phyloP scores from a whole-genome alignment of 257 asterid species.

The Plantago ovata region DNA sequence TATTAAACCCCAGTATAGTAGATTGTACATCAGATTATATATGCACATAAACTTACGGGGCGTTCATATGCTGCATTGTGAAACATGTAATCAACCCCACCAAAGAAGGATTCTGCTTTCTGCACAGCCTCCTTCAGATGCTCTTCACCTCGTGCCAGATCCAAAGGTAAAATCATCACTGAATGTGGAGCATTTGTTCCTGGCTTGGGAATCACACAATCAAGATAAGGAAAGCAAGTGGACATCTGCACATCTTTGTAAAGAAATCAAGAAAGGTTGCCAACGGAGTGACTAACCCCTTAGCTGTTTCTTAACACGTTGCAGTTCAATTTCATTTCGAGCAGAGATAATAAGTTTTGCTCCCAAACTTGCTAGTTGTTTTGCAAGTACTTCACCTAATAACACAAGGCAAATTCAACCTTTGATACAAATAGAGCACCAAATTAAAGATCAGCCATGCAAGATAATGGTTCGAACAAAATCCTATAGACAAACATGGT shows the following conservation, averaged over 20 bases:
- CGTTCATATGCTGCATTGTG: slow-evolving; percentile 99
- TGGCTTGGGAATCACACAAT: slow-evolving; percentile 31
- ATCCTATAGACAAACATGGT: not conserved
- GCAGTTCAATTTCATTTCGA: slow-evolving; percentile 78
- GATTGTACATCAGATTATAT: not conserved
- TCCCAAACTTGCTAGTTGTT: slow-evolving; percentile 84
- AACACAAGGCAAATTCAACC: slow-evolving; percentile 14
- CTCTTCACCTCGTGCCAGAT: slow-evolving; percentile 75
- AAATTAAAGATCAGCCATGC: slow-evolving; percentile 2
- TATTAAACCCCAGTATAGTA: slow-evolving; percentile 2
- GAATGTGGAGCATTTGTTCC: slow-evolving; percentile 86
- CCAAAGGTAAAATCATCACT: slow-evolving; percentile 80
- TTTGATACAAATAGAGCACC: slow-evolving; percentile 9
- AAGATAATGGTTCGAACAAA: not conserved
- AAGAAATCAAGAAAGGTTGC: slow-evolving; percentile 1
- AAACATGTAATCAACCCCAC: slow-evolving; percentile 78
- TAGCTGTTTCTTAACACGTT: slow-evolving; percentile 69
- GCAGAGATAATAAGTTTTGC: slow-evolving; percentile 95
- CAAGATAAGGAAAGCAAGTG: slow-evolving; percentile 20
- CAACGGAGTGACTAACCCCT: slow-evolving; percentile 43
- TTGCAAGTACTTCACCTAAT: slow-evolving; percentile 87
- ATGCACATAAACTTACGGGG: slow-evolving; percentile 59
- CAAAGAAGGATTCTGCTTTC: slow-evolving; percentile 76
- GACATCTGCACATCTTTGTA: slow-evolving; percentile 7
- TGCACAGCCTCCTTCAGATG: slow-evolving; percentile 57